A percentile compares a stretch with the other conserved stretches of the same genome.
Evolutionary conservation across 352 stramenopile species (phyloP).

Genomic region (Globisporangium spiculum): DNA sequence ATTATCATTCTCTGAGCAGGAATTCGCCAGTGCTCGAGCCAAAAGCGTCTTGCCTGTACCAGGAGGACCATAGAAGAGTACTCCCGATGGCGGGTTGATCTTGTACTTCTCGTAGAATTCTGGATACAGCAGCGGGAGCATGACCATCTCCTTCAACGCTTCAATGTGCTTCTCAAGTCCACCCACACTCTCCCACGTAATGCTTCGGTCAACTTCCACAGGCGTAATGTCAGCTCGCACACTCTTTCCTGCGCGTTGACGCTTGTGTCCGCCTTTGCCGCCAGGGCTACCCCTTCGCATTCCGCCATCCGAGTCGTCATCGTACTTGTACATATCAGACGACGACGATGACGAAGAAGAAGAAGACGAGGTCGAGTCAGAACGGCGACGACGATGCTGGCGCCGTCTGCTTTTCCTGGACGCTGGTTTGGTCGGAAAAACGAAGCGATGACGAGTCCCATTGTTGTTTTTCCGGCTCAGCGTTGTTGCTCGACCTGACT

Average conservation of each 20-base stretch:
- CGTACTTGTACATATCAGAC: conserved; percentile 53
- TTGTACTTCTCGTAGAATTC: conserved; percentile 92
- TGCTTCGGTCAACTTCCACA: conserved; percentile 74
- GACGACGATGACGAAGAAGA: conserved; percentile 55
- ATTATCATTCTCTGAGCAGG: conserved; percentile 49
- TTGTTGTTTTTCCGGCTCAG: conserved; percentile 18
- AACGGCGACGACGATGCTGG: conserved; percentile 28
- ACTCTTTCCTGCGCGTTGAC: conserved; percentile 32
- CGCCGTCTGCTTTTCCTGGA: conserved; percentile 24
- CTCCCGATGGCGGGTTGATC: conserved; percentile 75
- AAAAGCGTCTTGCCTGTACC: conserved; percentile 93
- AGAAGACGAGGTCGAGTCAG: conserved; percentile 17
- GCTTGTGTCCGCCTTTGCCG: conserved; percentile 24
- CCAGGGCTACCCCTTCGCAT: conserved; percentile 52
- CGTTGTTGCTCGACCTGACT: conserved; percentile 25
- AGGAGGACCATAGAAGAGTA: conserved; percentile 89
- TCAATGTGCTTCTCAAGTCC: conserved; percentile 84
- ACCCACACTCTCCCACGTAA: conserved; percentile 86
- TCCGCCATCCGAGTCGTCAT: conserved; percentile 62
- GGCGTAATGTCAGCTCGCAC: conserved; percentile 77
- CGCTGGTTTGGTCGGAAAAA: conserved; percentile 26
- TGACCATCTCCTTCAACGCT: conserved; percentile 93
- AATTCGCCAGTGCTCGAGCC: conserved; percentile 87
- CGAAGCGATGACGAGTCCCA: conserved; percentile 22
- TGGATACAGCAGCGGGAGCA: conserved; percentile 91